Evolutionary conservation across 2,329 filamentous ascomycete species (phyloP).

Genomic region (Aureobasidium pullulans): DNA sequence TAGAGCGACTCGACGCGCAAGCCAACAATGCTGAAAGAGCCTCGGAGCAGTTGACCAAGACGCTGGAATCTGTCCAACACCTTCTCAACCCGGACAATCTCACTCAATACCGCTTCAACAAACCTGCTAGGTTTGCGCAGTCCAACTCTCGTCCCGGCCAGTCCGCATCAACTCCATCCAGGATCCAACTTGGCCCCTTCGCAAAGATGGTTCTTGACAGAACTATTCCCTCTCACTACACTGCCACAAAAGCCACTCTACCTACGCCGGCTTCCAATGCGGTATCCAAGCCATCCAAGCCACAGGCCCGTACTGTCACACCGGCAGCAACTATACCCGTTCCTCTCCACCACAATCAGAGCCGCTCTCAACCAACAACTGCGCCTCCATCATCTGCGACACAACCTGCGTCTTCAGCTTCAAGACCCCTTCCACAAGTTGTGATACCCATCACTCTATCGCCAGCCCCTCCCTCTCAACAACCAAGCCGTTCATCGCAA

Average conservation of each 20-base stretch:
- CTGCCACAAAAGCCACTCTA: not conserved
- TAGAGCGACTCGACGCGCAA: conserved; percentile 66
- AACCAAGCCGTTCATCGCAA: not conserved
- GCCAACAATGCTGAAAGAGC: conserved; percentile 50
- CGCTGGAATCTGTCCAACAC: conserved; percentile 65
- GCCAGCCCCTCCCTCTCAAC: not conserved
- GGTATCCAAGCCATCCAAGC: not conserved
- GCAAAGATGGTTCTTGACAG: conserved; percentile 46
- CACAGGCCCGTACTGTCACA: not conserved
- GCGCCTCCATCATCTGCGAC: not conserved
- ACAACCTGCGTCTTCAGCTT: not conserved
- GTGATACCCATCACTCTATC: not conserved
- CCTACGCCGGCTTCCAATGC: not conserved
- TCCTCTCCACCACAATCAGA: not conserved
- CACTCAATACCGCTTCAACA: conserved; percentile 46
- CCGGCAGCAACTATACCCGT: not conserved
- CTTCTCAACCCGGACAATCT: conserved; percentile 65
- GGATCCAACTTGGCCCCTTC: conserved; percentile 41
- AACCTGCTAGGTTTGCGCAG: conserved; percentile 5
- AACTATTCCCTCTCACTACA: conserved; percentile 18
- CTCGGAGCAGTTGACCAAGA: conserved; percentile 62
- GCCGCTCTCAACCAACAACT: not conserved
- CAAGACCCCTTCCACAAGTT: not conserved
- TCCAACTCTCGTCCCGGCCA: not conserved
- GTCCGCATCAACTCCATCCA: conserved; percentile 8